phyloP scores from a whole-genome alignment of 768 basidiomycete species.

The Tephrocybe sp. region DNA sequence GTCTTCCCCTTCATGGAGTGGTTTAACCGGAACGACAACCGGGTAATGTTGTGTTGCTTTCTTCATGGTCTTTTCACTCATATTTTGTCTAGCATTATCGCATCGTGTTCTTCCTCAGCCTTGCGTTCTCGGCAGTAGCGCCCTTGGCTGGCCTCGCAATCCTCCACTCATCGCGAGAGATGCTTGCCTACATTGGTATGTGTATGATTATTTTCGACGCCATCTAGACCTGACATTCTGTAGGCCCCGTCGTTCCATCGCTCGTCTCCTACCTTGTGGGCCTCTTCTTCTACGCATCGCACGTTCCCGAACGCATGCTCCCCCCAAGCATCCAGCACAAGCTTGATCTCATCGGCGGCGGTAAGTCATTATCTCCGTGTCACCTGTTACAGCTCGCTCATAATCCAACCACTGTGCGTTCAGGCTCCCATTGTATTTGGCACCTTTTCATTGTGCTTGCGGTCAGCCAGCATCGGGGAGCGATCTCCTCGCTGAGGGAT shows the following conservation, averaged over 20 bases:
- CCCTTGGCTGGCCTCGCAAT: slow-evolving; percentile 65
- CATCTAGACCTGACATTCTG: neutral
- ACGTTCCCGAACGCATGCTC: slow-evolving; percentile 80
- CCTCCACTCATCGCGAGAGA: slow-evolving; percentile 52
- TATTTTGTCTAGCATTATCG: slow-evolving; percentile 31
- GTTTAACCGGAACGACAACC: slow-evolving; percentile 81
- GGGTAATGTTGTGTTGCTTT: slow-evolving; percentile 45
- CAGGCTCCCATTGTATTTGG: slow-evolving; percentile 84
- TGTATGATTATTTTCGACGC: slow-evolving; percentile 17
- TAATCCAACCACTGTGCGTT: neutral
- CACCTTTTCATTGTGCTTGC: slow-evolving; percentile 81
- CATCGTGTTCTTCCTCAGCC: slow-evolving; percentile 76
- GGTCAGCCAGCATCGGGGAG: slow-evolving; percentile 66
- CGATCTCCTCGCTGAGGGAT: slow-evolving; percentile 54
- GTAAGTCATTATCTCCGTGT: slow-evolving; percentile 26
- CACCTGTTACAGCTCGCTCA: neutral
- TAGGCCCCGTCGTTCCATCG: slow-evolving; percentile 73
- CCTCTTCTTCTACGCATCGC: slow-evolving; percentile 78
- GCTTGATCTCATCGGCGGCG: slow-evolving; percentile 68
- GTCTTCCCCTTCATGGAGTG: slow-evolving; percentile 84
- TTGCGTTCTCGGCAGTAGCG: slow-evolving; percentile 70
- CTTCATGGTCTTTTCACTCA: slow-evolving; percentile 4
- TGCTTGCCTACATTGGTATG: slow-evolving; percentile 60
- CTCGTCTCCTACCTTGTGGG: slow-evolving; percentile 73
- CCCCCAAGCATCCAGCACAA: slow-evolving; percentile 47